Evolutionary conservation across 768 basidiomycete genomes (phyloP), one percentile per base, ranked within the genome.

Genomic region (Leccinum disarticulatum): DNA sequence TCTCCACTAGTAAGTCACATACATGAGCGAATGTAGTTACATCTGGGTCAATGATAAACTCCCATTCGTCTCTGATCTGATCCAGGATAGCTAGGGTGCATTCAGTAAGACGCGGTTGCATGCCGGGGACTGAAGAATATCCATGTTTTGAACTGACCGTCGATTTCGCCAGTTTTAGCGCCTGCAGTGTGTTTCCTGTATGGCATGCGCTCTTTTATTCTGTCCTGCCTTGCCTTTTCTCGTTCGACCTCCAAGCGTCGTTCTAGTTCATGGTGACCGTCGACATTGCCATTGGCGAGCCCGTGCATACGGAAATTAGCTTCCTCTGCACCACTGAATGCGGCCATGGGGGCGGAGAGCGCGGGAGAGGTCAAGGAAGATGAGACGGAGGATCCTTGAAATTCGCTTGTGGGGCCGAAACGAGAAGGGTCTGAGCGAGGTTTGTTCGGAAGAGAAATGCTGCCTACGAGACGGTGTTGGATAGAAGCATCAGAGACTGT

Each of bases 51-150:
- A 88, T 85, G 33, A 94, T 87, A 68, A 93, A 88, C 66, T 91
- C 90, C 94, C 94, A 97, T 57, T 90, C 93, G 64, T 91, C 88
- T 69, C 83, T 87, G 64, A 97, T 91, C 73, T 92, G 86, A 63
- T 92, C 87, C 61, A 97, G 75, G 14, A 96, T 82, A 62, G 90
- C 93, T 95, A 63, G 15, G 52, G 19, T 4, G 9, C 13, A 47
- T 36, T 54, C 55, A 58, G 58, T 60, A 14, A 62, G 57, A 41
- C 38, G 14, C 27, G 30, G 19, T 22, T 19, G 33, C 41, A n/a
- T 31, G 38, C 25, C 6, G 3, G 15, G 27, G 22, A 36, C 13
- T 9, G 30, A 8, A 51, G 17, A n/a, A 30, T 41, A 61, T 49
- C 13, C n/a, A 25, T 33, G 30, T 19, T 27, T 43, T 46, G 56